Percentiles rank a stretch among this genome's conserved stretches.
These are phyloP conservation scores for Collariella sp. DNA, from an alignment of 495 filamentous ascomycete genomes.

Conservation along the genomic window DNA sequence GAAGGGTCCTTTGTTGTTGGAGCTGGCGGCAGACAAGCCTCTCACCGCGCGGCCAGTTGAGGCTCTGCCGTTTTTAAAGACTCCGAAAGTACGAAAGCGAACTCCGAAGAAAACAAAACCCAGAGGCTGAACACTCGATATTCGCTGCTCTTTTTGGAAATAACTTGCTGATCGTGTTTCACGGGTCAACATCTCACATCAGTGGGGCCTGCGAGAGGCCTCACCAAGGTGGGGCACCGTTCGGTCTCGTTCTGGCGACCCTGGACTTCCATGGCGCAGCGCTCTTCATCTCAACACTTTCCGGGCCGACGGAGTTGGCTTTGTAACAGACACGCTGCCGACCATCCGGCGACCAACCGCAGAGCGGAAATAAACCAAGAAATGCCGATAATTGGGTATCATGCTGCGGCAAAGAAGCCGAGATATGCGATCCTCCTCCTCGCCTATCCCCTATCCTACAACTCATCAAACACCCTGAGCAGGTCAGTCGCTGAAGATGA, in stretches of 20 bases:
- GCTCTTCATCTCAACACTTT: background rate
- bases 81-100: too few relatives aligned
- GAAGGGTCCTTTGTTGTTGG: too few relatives aligned
- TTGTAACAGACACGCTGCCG: background rate
- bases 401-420: background rate
- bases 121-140: background rate
- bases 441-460: conserved; percentile 17
- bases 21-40: too few relatives aligned
- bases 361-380: too few relatives aligned
- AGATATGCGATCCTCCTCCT: background rate
- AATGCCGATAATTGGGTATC: background rate
- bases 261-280: background rate
- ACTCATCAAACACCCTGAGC: conserved; percentile 37
- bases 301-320: background rate
- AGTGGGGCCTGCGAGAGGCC: background rate
- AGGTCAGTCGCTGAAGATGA: conserved; percentile 15
- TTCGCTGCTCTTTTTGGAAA: background rate
- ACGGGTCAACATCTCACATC: too few relatives aligned
- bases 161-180: background rate
- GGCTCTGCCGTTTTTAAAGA: too few relatives aligned
- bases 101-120: too few relatives aligned
- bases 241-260: background rate
- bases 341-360: too few relatives aligned
- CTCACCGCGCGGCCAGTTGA: too few relatives aligned
- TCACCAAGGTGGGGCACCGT: background rate